phyloP scores from a whole-genome alignment of 2,329 filamentous ascomycete species.

The Aspergillus tamarii region DNA sequence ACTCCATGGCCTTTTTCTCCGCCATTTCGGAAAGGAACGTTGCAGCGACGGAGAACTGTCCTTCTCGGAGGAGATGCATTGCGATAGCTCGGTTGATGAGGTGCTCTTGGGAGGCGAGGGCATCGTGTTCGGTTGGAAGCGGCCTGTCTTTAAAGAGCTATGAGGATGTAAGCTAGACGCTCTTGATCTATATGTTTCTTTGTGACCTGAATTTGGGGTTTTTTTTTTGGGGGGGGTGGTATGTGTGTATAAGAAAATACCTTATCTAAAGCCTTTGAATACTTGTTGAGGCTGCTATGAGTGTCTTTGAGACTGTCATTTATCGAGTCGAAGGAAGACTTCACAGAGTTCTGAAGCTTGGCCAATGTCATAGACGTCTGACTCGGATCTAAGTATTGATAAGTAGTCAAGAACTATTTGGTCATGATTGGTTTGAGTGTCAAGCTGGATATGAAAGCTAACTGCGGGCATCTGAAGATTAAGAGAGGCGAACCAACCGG shows the following conservation, averaged over 20 bases:
- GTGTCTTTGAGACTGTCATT: conserved; percentile 82
- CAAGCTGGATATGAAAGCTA: background rate
- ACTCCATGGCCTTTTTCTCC: conserved; percentile 46
- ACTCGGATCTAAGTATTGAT: conserved; percentile 60
- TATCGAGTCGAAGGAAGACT: conserved; percentile 76
- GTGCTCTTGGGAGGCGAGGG: conserved; percentile 71
- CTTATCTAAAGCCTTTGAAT: conserved; percentile 83
- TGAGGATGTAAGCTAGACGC: background rate
- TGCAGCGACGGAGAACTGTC: conserved; percentile 84
- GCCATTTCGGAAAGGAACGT: conserved; percentile 78
- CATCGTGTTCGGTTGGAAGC: conserved; percentile 77
- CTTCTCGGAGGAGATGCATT: conserved; percentile 94
- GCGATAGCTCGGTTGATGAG: conserved; percentile 92
- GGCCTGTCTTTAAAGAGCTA: conserved; percentile 70
- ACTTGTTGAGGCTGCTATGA: conserved; percentile 78
- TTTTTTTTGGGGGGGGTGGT: too few species aligned
- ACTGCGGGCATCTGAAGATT: background rate
- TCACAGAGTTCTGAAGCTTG: conserved; percentile 83
- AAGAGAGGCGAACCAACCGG: conserved; percentile 56
- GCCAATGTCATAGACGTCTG: conserved; percentile 74
- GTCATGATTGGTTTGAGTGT: background rate
- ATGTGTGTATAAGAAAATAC: too few species aligned
- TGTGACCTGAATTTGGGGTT: background rate
- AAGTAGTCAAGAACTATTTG: conserved; percentile 10
- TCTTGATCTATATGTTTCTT: background rate